Conservation (phyloP, 129 eudicot genomes). For the Flaveria robusta region DNA sequence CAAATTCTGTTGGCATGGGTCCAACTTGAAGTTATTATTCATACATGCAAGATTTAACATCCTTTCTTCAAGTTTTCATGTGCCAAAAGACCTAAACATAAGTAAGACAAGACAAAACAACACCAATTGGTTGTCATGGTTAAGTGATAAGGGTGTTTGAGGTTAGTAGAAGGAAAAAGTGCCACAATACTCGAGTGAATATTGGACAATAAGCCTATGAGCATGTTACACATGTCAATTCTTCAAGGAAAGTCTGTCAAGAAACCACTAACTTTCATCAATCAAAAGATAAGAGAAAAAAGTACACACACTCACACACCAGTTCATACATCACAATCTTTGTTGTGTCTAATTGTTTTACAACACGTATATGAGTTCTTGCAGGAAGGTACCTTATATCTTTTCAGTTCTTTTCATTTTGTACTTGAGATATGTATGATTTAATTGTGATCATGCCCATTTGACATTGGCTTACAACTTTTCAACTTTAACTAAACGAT, state of each 20-base stretch:
- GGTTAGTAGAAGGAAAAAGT: constrained; percentile 11
- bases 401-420: constrained; percentile 13
- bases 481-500: not conserved
- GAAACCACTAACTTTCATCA: constrained; percentile 42
- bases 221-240: constrained; percentile 34
- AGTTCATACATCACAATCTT: constrained; percentile 31
- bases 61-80: constrained; percentile 5
- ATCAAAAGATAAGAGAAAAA: constrained; percentile 35
- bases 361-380: constrained; percentile 32
- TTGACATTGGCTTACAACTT: constrained; percentile 6
- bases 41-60: not conserved
- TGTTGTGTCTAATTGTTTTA: constrained; percentile 34
- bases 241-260: constrained; percentile 44
- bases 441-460: constrained; percentile 23
- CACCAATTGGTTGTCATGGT: not conserved
- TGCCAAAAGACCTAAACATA: constrained; percentile 6
- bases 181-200: constrained; percentile 27
- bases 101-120: not conserved
- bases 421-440: constrained; percentile 21
- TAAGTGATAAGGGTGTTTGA: constrained; percentile 25
- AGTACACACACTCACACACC: constrained; percentile 17
- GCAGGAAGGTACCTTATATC: constrained; percentile 28
- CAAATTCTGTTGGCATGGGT: not conserved
- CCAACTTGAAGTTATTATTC: not conserved
- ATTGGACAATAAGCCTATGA: constrained; percentile 36